Evolutionary conservation across 495 filamentous ascomycete species (phyloP).

Genomic region (Cercophora scortea): DNA sequence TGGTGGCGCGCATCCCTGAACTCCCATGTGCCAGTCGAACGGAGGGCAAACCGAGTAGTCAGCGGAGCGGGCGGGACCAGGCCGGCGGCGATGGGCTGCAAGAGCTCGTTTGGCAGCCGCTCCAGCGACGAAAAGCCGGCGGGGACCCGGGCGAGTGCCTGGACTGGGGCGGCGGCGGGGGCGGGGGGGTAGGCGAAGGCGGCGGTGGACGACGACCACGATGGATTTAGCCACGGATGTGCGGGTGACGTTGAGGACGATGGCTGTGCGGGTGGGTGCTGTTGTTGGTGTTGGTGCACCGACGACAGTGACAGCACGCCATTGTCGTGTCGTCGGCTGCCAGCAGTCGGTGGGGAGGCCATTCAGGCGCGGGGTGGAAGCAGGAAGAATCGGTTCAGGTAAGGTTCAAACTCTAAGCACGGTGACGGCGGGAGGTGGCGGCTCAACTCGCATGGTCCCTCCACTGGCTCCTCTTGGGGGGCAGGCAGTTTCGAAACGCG

Average conservation of each 20-base stretch:
- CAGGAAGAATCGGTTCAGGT: too few species aligned
- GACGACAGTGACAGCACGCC: not conserved
- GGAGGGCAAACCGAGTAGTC: constrained; percentile 25
- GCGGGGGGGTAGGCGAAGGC: not conserved
- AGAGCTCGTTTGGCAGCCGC: constrained; percentile 20
- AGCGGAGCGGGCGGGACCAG: constrained; percentile 15
- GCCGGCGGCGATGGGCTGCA: constrained; percentile 20
- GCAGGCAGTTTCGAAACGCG: not conserved
- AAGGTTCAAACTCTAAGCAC: too few species aligned
- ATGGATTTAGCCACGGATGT: too few species aligned
- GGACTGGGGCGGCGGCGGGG: not conserved
- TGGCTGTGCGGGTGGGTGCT: not conserved
- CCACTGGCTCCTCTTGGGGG: constrained; percentile 1
- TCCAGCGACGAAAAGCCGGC: constrained; percentile 10
- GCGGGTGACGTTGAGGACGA: not conserved
- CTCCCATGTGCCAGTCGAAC: constrained; percentile 23
- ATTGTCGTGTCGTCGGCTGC: not conserved
- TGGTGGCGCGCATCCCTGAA: constrained; percentile 22
- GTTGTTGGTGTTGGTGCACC: not conserved
- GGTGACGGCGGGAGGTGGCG: not conserved
- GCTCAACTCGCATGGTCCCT: not conserved
- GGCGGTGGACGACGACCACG: not conserved
- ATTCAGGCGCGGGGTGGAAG: not conserved
- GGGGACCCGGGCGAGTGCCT: not conserved
- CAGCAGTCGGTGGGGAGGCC: constrained; percentile 3